Conservation (phyloP, 2,329 filamentous ascomycete species). For the Cercospora zeae-maydis region DNA sequence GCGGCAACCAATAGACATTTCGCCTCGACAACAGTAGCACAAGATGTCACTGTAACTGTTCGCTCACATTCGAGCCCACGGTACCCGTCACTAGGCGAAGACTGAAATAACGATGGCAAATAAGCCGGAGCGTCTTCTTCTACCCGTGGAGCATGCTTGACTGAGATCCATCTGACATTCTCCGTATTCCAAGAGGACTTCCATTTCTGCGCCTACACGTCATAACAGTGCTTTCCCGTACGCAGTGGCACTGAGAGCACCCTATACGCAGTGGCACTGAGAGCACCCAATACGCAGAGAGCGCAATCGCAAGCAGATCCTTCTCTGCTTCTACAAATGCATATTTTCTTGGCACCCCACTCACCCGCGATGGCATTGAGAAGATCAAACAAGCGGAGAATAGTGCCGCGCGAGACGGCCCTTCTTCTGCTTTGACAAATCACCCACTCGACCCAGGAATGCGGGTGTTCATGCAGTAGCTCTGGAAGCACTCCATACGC, state of each 20-base stretch:
- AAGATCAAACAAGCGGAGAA: background rate
- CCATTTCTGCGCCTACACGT: background rate
- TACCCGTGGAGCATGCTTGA: slow-evolving; percentile 89
- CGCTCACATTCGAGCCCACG: slow-evolving; percentile 30
- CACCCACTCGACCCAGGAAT: too few relatives aligned
- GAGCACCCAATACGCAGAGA: background rate
- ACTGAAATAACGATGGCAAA: slow-evolving; percentile 67
- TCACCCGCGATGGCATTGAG: background rate
- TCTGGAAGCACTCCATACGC: too few relatives aligned
- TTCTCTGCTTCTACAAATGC: background rate
- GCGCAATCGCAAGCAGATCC: background rate
- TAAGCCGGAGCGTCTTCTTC: slow-evolving; percentile 98
- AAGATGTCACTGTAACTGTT: slow-evolving; percentile 34
- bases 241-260: too few relatives aligned
- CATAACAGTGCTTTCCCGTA: background rate
- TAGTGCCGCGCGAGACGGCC: background rate
- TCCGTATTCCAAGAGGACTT: background rate
- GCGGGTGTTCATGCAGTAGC: too few relatives aligned
- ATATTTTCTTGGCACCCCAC: background rate
- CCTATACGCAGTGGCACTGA: background rate
- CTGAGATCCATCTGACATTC: slow-evolving; percentile 18
- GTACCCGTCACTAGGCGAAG: slow-evolving; percentile 61
- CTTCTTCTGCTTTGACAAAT: too few relatives aligned
- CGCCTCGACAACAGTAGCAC: slow-evolving; percentile 30
- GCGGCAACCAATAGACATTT: background rate